phyloP scores from a whole-genome alignment of 2,329 filamentous ascomycete species.

The Cadophora sp. region DNA sequence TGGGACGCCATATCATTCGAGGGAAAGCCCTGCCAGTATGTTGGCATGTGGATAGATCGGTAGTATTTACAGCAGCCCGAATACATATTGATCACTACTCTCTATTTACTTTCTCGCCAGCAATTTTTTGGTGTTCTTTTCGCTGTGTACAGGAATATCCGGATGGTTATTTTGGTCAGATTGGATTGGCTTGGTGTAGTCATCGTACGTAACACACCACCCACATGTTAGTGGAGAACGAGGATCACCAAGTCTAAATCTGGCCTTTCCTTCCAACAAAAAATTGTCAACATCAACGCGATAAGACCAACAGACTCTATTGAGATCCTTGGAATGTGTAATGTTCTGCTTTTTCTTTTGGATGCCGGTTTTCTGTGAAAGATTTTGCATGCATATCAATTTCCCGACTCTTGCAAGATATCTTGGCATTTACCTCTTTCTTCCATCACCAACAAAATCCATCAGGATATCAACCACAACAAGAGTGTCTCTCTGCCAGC shows the following conservation, averaged over 20 bases:
- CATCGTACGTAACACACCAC: conserved; percentile 18
- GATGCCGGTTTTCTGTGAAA: background rate
- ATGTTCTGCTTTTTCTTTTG: background rate
- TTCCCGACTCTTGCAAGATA: background rate
- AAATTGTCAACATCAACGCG: background rate
- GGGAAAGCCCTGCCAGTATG: background rate
- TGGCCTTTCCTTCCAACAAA: background rate
- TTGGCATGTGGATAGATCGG: background rate
- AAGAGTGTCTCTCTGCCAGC: background rate
- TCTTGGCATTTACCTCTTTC: conserved; percentile 8
- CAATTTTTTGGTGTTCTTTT: background rate
- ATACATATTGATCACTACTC: background rate
- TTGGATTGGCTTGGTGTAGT: conserved; percentile 15
- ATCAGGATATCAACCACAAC: background rate
- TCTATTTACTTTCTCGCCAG: background rate
- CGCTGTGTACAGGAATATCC: background rate
- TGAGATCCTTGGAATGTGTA: no score
- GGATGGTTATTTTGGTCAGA: conserved; percentile 19
- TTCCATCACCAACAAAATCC: background rate
- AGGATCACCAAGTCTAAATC: background rate
- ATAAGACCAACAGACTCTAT: background rate
- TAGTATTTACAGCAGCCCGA: background rate
- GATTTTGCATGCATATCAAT: background rate
- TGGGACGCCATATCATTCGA: conserved; percentile 22
- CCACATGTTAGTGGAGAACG: background rate